phyloP scores from a whole-genome alignment of 768 basidiomycete genomes.

The Boletus subcaerulescens region DNA sequence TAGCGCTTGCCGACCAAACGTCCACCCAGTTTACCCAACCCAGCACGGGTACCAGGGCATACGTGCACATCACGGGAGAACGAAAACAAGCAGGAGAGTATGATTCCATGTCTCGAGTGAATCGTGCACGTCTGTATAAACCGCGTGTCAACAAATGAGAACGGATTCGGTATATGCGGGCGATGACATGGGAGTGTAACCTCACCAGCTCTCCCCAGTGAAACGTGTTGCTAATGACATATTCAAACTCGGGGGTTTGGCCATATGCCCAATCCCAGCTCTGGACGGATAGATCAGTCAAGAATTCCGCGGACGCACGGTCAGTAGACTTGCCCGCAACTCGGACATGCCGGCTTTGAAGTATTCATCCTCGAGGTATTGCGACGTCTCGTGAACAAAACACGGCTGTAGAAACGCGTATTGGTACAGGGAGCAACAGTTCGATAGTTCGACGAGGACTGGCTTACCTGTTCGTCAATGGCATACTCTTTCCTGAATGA shows the following conservation, averaged over 20 bases:
- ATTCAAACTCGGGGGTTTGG: conserved; percentile 91
- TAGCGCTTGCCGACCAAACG: conserved; percentile 37
- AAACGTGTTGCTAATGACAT: conserved; percentile 46
- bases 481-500: conserved; percentile 66
- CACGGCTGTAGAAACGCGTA: conserved; percentile 32
- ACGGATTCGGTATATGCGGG: background rate
- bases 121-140: conserved; percentile 42
- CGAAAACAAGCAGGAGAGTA: conserved; percentile 14
- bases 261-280: conserved; percentile 94
- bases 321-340: conserved; percentile 50
- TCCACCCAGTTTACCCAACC: conserved; percentile 19
- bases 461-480: conserved; percentile 34
- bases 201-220: conserved; percentile 50
- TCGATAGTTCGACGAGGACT: background rate
- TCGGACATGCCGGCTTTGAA: conserved; percentile 71
- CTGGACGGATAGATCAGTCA: conserved; percentile 38
- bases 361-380: conserved; percentile 48
- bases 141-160: background rate
- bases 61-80: background rate
- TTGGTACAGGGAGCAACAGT: background rate
- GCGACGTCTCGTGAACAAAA: conserved; percentile 45
- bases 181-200: conserved; percentile 7
- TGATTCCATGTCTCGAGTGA: conserved; percentile 63
- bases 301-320: background rate
- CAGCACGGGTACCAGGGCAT: background rate